Evolutionary conservation across 1,284 basidiomycete species (phyloP).

Genomic region (Fomitopsis pinicola): DNA sequence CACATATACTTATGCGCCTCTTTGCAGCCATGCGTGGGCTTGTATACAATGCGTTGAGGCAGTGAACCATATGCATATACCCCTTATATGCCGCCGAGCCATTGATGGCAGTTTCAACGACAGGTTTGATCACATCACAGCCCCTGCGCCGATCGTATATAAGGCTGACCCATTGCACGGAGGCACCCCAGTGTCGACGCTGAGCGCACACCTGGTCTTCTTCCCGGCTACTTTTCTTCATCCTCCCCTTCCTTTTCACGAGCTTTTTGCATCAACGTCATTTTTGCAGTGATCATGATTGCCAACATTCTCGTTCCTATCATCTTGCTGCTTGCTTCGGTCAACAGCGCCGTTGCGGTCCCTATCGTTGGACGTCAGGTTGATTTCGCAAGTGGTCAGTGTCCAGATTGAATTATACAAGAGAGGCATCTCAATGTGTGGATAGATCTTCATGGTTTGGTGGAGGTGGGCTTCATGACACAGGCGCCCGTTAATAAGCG

Average conservation of each 20-base stretch:
- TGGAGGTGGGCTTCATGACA: neutral
- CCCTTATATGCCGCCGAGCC: too few species aligned
- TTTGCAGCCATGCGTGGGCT: too few species aligned
- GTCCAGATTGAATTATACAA: neutral
- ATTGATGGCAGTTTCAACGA: neutral
- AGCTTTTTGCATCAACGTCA: constrained; percentile 1
- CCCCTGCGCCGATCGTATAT: neutral
- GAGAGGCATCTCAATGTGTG: neutral
- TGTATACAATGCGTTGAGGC: too few species aligned
- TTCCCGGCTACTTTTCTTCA: constrained; percentile 1
- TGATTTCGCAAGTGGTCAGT: constrained; percentile 4
- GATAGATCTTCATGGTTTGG: neutral
- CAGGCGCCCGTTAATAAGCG: neutral
- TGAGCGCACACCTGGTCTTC: constrained; percentile 7
- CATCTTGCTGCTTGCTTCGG: constrained; percentile 7
- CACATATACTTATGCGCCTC: too few species aligned
- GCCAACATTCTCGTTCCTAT: constrained; percentile 1
- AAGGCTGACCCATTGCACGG: neutral
- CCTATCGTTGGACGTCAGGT: neutral
- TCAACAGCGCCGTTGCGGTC: neutral
- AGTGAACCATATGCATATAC: too few species aligned
- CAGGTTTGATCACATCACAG: neutral
- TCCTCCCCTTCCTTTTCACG: constrained; percentile 3
- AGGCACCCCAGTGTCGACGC: constrained; percentile 3
- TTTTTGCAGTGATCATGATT: constrained; percentile 7